Conservation (phyloP, 1,284 basidiomycete genomes). For the Crepidotus sp. region DNA sequence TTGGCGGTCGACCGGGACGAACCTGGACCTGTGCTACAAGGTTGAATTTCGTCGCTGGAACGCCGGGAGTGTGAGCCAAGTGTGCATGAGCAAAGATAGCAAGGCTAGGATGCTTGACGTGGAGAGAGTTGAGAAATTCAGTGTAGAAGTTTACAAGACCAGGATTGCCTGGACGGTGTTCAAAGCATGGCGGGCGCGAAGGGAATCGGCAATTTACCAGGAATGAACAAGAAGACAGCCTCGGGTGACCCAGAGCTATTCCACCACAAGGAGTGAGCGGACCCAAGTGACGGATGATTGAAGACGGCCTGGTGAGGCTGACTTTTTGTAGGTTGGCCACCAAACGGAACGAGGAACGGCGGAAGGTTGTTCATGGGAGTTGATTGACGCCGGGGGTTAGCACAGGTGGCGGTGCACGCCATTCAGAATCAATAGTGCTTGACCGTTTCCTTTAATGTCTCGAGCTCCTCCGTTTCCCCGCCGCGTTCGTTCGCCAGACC, state of each 20-base stretch:
- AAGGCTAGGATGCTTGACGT: slow-evolving; percentile 29
- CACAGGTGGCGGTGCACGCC: no score
- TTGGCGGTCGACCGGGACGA: not conserved
- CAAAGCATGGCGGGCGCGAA: slow-evolving; percentile 2
- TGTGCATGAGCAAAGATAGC: slow-evolving; percentile 47
- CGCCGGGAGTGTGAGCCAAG: slow-evolving; percentile 40
- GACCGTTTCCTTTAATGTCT: slow-evolving; percentile 47
- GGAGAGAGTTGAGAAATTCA: slow-evolving; percentile 42
- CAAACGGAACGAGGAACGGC: slow-evolving; percentile 6
- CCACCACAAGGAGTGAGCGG: slow-evolving; percentile 49
- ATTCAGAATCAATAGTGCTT: no score
- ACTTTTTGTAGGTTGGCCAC: slow-evolving; percentile 17
- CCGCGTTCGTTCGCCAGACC: slow-evolving; percentile 32
- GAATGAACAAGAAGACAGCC: slow-evolving; percentile 45
- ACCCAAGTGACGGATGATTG: slow-evolving; percentile 29
- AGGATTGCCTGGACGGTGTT: slow-evolving; percentile 42
- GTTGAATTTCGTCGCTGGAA: not conserved
- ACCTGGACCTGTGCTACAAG: slow-evolving; percentile 15
- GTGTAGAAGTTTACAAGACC: slow-evolving; percentile 52
- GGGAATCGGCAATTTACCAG: slow-evolving; percentile 30
- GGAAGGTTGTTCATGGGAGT: not conserved
- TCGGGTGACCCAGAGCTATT: slow-evolving; percentile 26
- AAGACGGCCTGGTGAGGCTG: slow-evolving; percentile 27
- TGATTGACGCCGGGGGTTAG: no score
- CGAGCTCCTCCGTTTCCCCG: slow-evolving; percentile 45